These are phyloP conservation scores for Beauveria scarabaeidicola DNA, from an alignment of 2,329 filamentous ascomycete genomes.

Conservation along the genomic window DNA sequence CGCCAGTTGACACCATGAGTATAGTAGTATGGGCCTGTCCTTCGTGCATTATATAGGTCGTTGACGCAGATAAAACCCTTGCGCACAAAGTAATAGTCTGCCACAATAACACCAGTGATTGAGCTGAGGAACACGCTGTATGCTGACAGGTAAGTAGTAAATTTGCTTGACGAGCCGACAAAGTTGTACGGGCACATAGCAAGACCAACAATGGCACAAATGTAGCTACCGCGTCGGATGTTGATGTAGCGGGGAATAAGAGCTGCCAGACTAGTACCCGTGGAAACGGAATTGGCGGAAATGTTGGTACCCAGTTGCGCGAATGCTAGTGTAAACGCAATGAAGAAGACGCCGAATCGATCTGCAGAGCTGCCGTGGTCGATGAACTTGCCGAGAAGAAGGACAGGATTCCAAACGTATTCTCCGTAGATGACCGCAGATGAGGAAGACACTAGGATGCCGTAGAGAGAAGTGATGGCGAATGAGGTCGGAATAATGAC, in stretches of 20 bases:
- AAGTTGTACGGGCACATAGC: constrained; percentile 85
- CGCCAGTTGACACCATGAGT: constrained; percentile 70
- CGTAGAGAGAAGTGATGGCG: constrained; percentile 74
- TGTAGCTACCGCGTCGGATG: constrained; percentile 79
- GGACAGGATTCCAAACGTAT: constrained; percentile 66
- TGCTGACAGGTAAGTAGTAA: constrained; percentile 84
- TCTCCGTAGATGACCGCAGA: constrained; percentile 59
- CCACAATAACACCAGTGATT: constrained; percentile 84
- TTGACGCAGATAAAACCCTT: constrained; percentile 71
- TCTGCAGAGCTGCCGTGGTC: constrained; percentile 59
- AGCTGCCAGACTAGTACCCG: constrained; percentile 74
- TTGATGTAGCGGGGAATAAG: constrained; percentile 71
- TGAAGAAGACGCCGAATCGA: constrained; percentile 69
- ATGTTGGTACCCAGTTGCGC: constrained; percentile 84
- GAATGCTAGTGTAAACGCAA: constrained; percentile 61
- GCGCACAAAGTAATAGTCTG: constrained; percentile 81
- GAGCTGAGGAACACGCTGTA: constrained; percentile 92
- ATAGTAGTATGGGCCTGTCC: constrained; percentile 63
- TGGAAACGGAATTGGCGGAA: constrained; percentile 76
- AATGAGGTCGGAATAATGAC: constrained; percentile 65
- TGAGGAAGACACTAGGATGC: constrained; percentile 68
- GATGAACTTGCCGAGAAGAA: constrained; percentile 58
- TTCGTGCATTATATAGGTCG: constrained; percentile 67
- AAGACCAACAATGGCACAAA: constrained; percentile 71
- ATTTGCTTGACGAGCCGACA: constrained; percentile 65